Evolutionary conservation across 169 alveolate genomes (phyloP).

Genomic region (Plasmodium vinckei): DNA sequence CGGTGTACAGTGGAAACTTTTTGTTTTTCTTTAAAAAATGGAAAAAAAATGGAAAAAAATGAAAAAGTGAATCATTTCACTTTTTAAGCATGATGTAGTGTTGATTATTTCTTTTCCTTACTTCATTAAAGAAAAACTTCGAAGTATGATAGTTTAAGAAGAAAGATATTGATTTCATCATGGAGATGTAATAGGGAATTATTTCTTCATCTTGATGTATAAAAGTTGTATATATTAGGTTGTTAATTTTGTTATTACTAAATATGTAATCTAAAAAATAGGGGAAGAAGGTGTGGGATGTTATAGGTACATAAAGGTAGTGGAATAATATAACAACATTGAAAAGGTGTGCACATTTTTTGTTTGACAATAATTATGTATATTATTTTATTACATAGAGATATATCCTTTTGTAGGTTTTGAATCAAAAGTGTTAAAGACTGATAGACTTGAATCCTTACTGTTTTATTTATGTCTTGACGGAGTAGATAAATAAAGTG

Average conservation of each 20-base stretch:
- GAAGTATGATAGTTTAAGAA: slow-evolving; percentile 57
- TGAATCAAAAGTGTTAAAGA: slow-evolving; percentile 50
- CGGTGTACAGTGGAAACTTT: slow-evolving; percentile 67
- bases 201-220: slow-evolving; percentile 71
- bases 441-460: slow-evolving; percentile 56
- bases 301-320: neutral
- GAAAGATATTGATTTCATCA: slow-evolving; percentile 58
- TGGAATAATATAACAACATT: no score
- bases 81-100: neutral
- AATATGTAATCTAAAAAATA: slow-evolving; percentile 44
- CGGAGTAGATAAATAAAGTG: slow-evolving; percentile 52
- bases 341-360: neutral
- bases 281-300: neutral
- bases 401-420: slow-evolving; percentile 52
- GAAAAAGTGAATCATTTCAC: neutral
- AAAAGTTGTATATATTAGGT: slow-evolving; percentile 50
- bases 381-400: slow-evolving; percentile 13
- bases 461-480: slow-evolving; percentile 43
- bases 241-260: slow-evolving; percentile 61
- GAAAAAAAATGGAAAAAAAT: slow-evolving; percentile 4
- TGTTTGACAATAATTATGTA: neutral
- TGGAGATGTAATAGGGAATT: slow-evolving; percentile 60
- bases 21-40: slow-evolving; percentile 45
- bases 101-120: neutral
- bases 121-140: slow-evolving; percentile 67